Percentiles rank a stretch among this genome's conserved stretches.
Conservation (phyloP, 768 basidiomycete species). For the Trametes cingulata region DNA sequence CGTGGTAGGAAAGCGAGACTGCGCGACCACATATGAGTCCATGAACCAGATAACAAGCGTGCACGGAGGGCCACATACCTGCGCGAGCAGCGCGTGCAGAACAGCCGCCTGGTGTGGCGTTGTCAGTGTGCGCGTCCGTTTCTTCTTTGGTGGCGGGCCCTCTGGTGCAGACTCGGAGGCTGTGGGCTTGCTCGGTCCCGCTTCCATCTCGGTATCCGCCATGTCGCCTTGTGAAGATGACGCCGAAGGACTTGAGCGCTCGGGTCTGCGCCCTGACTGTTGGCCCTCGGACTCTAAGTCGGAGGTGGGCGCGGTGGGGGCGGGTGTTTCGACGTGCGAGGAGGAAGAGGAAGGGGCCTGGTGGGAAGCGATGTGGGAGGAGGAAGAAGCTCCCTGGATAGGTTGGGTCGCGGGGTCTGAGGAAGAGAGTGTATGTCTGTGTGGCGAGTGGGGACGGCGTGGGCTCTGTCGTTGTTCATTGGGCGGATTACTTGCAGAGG, state of each 20-base stretch:
- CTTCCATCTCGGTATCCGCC: conserved; percentile 61
- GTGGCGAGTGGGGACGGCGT: conserved; percentile 11
- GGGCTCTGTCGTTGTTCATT: conserved; percentile 17
- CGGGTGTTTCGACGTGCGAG: conserved; percentile 6
- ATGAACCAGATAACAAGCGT: neutral
- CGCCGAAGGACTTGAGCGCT: conserved; percentile 30
- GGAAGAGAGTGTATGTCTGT: conserved; percentile 17
- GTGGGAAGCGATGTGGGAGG: conserved; percentile 9
- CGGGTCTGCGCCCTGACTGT: conserved; percentile 5
- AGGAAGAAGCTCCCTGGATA: conserved; percentile 17
- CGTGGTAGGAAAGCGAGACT: conserved; percentile 91
- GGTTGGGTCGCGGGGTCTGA: conserved; percentile 11
- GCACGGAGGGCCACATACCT: conserved; percentile 49
- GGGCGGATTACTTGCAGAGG: conserved; percentile 21
- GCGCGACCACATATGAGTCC: neutral
- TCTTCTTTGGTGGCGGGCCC: conserved; percentile 61
- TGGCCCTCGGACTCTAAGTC: conserved; percentile 16
- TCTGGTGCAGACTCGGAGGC: conserved; percentile 36
- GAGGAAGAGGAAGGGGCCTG: conserved; percentile 8
- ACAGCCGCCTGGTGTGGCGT: conserved; percentile 88
- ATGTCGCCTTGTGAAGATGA: conserved; percentile 39
- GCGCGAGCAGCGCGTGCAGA: conserved; percentile 82
- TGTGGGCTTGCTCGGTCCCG: conserved; percentile 42
- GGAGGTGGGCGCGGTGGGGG: conserved; percentile 8
- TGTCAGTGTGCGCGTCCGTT: conserved; percentile 80